Evolutionary conservation across 2,329 filamentous ascomycete species (phyloP).

Genomic region (Fusarium multiceps): DNA sequence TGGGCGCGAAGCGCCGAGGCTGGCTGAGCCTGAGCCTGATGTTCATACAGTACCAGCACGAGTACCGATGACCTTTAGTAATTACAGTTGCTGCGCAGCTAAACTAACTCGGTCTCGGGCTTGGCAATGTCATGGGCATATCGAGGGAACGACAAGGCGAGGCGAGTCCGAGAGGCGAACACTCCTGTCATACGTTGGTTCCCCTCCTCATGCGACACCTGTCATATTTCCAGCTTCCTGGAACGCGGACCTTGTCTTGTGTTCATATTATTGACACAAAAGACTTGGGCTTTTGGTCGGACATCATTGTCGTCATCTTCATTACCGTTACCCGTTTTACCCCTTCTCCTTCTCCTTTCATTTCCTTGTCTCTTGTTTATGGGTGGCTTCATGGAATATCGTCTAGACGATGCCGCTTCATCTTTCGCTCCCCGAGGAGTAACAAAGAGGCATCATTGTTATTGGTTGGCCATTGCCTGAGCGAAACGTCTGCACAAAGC

Average conservation of each 20-base stretch:
- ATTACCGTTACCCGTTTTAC: background rate
- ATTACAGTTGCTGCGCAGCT: background rate
- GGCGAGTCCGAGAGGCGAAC: background rate
- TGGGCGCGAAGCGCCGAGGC: conserved; percentile 25
- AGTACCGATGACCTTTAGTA: background rate
- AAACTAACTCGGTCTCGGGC: background rate
- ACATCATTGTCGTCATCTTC: background rate
- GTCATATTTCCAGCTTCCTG: conserved; percentile 31
- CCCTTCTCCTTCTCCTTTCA: background rate
- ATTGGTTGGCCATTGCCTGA: conserved; percentile 18
- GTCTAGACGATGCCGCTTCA: conserved; percentile 34
- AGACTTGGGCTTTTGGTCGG: conserved; percentile 2
- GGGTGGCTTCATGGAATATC: conserved; percentile 20
- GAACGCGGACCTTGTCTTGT: conserved; percentile 14
- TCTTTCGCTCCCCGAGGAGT: conserved; percentile 25
- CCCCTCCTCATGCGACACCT: background rate
- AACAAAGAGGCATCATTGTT: conserved; percentile 36
- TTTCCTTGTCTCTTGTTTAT: background rate
- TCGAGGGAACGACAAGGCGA: background rate
- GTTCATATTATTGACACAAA: background rate
- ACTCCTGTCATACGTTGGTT: conserved; percentile 29
- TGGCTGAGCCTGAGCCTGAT: conserved; percentile 4
- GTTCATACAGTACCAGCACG: background rate
- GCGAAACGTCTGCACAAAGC: conserved; percentile 10
- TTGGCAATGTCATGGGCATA: background rate